A percentile compares a stretch with the other conserved stretches of the same genome.
These are phyloP conservation scores for Protomyces pachydermus DNA, from an alignment of 1,139 yeast genomes.

Conservation along the genomic window DNA sequence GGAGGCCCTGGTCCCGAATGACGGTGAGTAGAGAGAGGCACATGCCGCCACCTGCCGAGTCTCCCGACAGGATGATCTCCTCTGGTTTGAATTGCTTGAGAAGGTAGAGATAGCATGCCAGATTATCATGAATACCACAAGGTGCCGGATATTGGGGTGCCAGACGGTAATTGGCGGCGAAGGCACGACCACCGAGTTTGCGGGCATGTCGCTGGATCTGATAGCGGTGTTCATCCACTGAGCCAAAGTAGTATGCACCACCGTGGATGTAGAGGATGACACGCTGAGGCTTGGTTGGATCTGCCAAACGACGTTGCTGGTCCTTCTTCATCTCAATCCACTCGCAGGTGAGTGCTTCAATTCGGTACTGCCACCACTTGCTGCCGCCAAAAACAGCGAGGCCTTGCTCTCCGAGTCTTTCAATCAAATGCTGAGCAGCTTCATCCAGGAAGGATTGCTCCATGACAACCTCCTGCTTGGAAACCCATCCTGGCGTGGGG, in stretches of 20 bases:
- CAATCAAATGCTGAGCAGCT: constrained; percentile 7
- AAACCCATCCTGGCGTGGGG: constrained; percentile 25
- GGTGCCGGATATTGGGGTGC: constrained; percentile 34
- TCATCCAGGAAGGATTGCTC: constrained; percentile 7
- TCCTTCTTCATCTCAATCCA: constrained; percentile 28
- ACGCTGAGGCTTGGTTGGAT: constrained; percentile 14
- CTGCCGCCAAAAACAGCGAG: constrained; percentile 17
- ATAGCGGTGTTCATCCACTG: constrained; percentile 32
- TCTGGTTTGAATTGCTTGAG: constrained; percentile 28
- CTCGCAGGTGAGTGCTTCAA: constrained; percentile 16
- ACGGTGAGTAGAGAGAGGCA: constrained; percentile 27
- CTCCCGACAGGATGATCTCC: constrained; percentile 32
- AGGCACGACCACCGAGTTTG: constrained; percentile 29
- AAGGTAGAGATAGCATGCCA: constrained; percentile 30
- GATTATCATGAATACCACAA: constrained; percentile 30
- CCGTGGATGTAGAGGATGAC: constrained; percentile 33
- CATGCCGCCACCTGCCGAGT: constrained; percentile 33
- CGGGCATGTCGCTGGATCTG: constrained; percentile 31
- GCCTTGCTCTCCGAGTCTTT: constrained; percentile 10
- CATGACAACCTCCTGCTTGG: constrained; percentile 14
- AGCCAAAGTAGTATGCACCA: constrained; percentile 34
- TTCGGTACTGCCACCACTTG: constrained; percentile 26
- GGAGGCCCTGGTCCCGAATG: constrained; percentile 28
- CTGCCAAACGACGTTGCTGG: not conserved
- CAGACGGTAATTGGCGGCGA: constrained; percentile 32